Evolutionary conservation across 1,139 yeast species (phyloP).

Genomic region (Candida anutae): DNA sequence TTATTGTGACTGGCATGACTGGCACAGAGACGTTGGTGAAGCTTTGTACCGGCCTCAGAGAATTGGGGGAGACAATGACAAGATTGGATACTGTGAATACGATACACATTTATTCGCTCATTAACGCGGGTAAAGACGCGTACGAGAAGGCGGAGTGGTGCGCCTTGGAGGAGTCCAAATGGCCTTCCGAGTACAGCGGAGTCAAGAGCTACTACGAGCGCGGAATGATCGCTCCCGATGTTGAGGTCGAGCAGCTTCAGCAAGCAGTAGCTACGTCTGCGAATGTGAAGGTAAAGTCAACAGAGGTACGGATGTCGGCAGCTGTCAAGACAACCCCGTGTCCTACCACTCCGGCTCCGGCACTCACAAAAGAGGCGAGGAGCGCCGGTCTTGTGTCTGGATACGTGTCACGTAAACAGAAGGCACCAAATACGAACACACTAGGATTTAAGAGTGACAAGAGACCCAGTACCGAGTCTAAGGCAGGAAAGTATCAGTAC

Average conservation of each 20-base stretch:
- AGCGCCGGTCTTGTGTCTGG: constrained; percentile 16
- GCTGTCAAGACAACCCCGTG: constrained; percentile 3
- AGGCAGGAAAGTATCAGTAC: constrained; percentile 20
- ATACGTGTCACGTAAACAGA: constrained; percentile 21
- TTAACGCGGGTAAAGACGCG: constrained; percentile 9
- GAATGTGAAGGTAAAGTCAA: constrained; percentile 1
- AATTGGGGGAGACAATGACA: constrained; percentile 8
- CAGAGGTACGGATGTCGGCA: constrained; percentile 2
- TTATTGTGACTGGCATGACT: constrained; percentile 24
- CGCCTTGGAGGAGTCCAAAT: constrained; percentile 4
- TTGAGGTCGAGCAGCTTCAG: neutral
- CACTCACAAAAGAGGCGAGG: constrained; percentile 7
- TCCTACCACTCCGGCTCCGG: constrained; percentile 2
- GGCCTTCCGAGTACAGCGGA: constrained; percentile 10
- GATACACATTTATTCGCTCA: constrained; percentile 27
- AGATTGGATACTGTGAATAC: constrained; percentile 11
- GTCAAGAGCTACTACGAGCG: constrained; percentile 15
- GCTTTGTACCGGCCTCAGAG: constrained; percentile 11
- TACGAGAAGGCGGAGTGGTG: neutral
- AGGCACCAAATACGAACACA: constrained; percentile 14
- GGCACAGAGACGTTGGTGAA: constrained; percentile 12
- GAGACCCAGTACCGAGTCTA: constrained; percentile 3
- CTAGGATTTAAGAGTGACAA: constrained; percentile 2
- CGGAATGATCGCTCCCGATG: constrained; percentile 29
- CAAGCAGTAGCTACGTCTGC: neutral